phyloP scores from a whole-genome alignment of 345 rosid genomes.

The Camelina laxa region DNA sequence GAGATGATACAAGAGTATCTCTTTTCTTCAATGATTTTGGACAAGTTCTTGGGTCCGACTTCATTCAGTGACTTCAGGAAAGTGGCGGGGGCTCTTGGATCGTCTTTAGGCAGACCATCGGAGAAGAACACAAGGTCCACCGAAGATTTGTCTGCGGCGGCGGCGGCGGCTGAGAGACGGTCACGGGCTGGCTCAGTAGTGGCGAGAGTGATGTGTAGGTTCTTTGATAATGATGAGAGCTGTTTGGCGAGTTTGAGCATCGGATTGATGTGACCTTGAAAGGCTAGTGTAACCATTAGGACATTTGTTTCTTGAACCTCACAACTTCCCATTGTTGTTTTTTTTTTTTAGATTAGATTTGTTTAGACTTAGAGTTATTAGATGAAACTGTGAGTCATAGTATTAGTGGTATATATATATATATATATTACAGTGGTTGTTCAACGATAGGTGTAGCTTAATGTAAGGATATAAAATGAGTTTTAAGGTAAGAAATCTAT shows the following conservation, averaged over 20 bases:
- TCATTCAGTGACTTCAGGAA: slow-evolving; percentile 38
- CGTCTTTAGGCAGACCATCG: slow-evolving; percentile 54
- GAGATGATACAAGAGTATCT: slow-evolving; percentile 46
- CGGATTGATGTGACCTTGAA: slow-evolving; percentile 40
- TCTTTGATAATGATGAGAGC: slow-evolving; percentile 43
- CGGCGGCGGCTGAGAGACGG: slow-evolving; percentile 30
- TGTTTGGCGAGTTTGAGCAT: slow-evolving; percentile 53
- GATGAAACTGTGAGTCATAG: background rate
- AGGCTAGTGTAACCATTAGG: slow-evolving; percentile 56
- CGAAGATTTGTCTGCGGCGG: background rate
- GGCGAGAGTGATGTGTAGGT: slow-evolving; percentile 56
- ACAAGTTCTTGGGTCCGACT: slow-evolving; percentile 47
- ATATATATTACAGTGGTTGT: background rate
- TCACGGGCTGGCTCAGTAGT: slow-evolving; percentile 49
- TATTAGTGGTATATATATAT: slow-evolving; percentile 15
- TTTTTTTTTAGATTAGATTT: no score
- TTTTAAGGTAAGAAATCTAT: slow-evolving; percentile 21
- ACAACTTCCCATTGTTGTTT: slow-evolving; percentile 17
- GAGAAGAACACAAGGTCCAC: slow-evolving; percentile 51
- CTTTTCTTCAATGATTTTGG: slow-evolving; percentile 41
- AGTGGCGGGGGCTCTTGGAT: background rate
- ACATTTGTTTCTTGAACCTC: slow-evolving; percentile 42
- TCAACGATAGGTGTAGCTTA: slow-evolving; percentile 15
- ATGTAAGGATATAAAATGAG: slow-evolving; percentile 7
- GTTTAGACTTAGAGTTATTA: no score